phyloP scores from a whole-genome alignment of 108 stramenopile genomes.

The Nitzschia sp. region DNA sequence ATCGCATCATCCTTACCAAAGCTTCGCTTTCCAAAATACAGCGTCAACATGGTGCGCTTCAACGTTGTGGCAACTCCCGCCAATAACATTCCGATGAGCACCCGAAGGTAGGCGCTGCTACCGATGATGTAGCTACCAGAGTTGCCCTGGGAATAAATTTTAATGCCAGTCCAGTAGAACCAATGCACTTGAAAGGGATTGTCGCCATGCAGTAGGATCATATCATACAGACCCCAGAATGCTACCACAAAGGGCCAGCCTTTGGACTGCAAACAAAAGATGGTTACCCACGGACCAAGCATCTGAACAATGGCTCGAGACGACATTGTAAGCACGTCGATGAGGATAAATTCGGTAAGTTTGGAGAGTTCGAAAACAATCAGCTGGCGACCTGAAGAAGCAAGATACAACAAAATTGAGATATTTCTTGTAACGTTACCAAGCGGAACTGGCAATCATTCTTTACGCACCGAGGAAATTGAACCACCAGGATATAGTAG shows the following conservation, averaged over 20 bases:
- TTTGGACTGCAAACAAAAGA: constrained; percentile 68
- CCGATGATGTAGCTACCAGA: constrained; percentile 51
- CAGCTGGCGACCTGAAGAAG: constrained; percentile 47
- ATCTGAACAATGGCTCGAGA: constrained; percentile 42
- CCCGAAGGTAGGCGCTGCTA: constrained; percentile 56
- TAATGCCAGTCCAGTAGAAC: constrained; percentile 65
- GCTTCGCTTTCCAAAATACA: constrained; percentile 60
- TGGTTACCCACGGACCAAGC: constrained; percentile 71
- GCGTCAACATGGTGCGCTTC: constrained; percentile 66
- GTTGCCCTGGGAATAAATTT: constrained; percentile 51
- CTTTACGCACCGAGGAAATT: constrained; percentile 47
- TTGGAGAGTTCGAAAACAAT: constrained; percentile 57
- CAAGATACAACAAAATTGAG: no score
- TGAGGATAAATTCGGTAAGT: constrained; percentile 57
- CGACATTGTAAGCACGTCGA: constrained; percentile 44
- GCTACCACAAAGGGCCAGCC: constrained; percentile 76
- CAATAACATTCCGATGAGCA: constrained; percentile 59
- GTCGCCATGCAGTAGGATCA: constrained; percentile 59
- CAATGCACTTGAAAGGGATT: constrained; percentile 49
- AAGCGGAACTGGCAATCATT: no score
- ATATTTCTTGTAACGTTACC: not conserved
- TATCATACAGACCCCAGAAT: constrained; percentile 64
- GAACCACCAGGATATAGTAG: constrained; percentile 69
- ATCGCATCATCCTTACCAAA: constrained; percentile 32
- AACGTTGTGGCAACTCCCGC: constrained; percentile 60